phyloP scores from a whole-genome alignment of 345 rosid species.

The Ceriops tagal region DNA sequence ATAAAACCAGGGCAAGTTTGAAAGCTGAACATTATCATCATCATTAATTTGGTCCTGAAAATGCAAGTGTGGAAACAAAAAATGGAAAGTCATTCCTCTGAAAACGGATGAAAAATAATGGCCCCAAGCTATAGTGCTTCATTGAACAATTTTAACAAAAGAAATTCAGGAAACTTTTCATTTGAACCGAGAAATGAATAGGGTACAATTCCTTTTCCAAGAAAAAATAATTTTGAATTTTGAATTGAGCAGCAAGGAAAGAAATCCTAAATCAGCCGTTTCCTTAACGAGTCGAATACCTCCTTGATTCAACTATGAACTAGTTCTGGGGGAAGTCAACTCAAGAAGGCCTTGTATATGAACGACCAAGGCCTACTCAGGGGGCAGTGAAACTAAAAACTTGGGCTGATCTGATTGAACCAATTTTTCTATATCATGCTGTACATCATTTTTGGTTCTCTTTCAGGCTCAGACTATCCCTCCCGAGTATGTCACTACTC shows the following conservation, averaged over 20 bases:
- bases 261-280: neutral
- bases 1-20: slow-evolving; percentile 15
- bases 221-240: neutral
- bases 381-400: no score
- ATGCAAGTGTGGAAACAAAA: slow-evolving; percentile 4
- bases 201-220: neutral
- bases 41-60: neutral
- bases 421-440: no score
- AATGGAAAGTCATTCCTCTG: no score
- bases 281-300: neutral
- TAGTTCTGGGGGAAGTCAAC: no score
- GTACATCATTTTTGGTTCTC: no score
- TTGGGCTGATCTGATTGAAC: no score
- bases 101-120: no score
- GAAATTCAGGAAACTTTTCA: no score
- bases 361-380: no score
- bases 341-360: no score
- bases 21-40: slow-evolving; percentile 11
- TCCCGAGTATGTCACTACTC: neutral
- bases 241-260: neutral
- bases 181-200: neutral
- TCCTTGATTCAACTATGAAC: neutral
- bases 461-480: neutral
- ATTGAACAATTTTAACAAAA: no score
- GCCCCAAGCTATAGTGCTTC: no score